Conservation (phyloP, 495 filamentous ascomycete genomes). For the Penicillium fimorum region DNA sequence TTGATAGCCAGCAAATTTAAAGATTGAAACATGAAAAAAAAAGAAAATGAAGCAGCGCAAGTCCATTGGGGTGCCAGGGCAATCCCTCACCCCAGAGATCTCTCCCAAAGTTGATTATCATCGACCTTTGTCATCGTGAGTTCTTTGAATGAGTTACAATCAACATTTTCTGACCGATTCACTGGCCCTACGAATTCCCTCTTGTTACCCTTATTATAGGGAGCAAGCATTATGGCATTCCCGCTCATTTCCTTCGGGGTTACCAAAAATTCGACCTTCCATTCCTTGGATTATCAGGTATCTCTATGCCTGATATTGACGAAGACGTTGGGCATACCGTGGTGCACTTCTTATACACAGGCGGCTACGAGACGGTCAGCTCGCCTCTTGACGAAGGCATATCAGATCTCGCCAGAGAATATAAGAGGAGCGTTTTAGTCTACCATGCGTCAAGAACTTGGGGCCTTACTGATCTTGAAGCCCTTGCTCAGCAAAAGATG, state of each 20-base stretch:
- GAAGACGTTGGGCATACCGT: constrained; percentile 15
- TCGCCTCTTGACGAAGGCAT: constrained; percentile 1
- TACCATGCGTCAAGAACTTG: constrained; percentile 15
- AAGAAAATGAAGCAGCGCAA: constrained; percentile 16
- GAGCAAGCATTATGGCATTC: constrained; percentile 12
- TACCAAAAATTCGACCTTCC: constrained; percentile 1
- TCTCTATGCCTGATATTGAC: constrained; percentile 9
- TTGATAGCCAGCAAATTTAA: constrained; percentile 5
- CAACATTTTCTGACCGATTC: constrained; percentile 7
- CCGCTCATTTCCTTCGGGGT: constrained; percentile 4
- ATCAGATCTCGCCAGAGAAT: constrained; percentile 13
- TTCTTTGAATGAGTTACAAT: constrained; percentile 4
- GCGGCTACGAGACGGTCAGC: constrained; percentile 11
- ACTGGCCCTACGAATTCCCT: constrained; percentile 10
- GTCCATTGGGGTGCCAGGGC: constrained; percentile 4
- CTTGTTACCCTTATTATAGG: constrained; percentile 10
- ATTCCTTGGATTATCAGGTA: constrained; percentile 2
- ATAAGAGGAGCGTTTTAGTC: constrained; percentile 15
- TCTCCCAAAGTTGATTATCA: constrained; percentile 14
- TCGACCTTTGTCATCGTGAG: constrained; percentile 11
- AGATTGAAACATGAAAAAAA: constrained; percentile 12
- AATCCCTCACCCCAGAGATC: constrained; percentile 5
- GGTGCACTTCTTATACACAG: constrained; percentile 15
- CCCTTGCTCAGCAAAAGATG: constrained; percentile 13
- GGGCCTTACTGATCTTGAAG: constrained; percentile 11